Evolutionary conservation across 139 green algal species (phyloP).

Genomic region (Nannochloris sp.): DNA sequence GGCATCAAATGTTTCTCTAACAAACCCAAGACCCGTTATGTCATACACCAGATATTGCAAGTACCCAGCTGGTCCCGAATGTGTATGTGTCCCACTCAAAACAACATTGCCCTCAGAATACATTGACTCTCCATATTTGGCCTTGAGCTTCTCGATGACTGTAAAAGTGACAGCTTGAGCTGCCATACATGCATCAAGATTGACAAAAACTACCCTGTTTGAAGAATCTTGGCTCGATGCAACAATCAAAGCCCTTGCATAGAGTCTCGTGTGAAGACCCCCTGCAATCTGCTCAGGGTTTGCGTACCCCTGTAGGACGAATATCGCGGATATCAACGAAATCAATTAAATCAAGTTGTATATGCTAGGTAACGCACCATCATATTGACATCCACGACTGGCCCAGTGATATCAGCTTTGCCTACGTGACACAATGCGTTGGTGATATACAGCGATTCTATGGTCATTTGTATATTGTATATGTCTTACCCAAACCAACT

Average conservation of each 20-base stretch:
- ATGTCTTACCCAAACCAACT: not conserved
- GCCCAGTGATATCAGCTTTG: constrained; percentile 66
- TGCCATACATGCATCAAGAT: constrained; percentile 78
- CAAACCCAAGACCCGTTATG: constrained; percentile 71
- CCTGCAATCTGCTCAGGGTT: constrained; percentile 52
- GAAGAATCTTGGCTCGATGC: constrained; percentile 35
- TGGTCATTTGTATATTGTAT: not conserved
- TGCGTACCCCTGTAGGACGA: constrained; percentile 57
- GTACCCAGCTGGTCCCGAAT: constrained; percentile 68
- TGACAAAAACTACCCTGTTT: constrained; percentile 66
- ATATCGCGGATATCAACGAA: too few species aligned
- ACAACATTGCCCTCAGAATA: constrained; percentile 67
- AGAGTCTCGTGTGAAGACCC: constrained; percentile 70
- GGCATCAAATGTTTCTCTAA: constrained; percentile 62
- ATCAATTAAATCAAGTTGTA: too few species aligned
- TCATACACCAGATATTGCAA: constrained; percentile 70
- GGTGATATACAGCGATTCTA: too few species aligned
- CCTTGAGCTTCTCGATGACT: constrained; percentile 52
- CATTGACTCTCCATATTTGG: constrained; percentile 46
- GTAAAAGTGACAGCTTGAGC: constrained; percentile 67
- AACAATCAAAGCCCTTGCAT: constrained; percentile 61
- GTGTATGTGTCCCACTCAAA: constrained; percentile 77
- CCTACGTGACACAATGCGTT: constrained; percentile 24
- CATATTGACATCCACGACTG: constrained; percentile 70
- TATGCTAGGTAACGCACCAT: constrained; percentile 47